A percentile compares a stretch with the other conserved stretches of the same genome.
phyloP scores from a whole-genome alignment of 805 yeast species.

The Sugiyamaella qingdaonensis region DNA sequence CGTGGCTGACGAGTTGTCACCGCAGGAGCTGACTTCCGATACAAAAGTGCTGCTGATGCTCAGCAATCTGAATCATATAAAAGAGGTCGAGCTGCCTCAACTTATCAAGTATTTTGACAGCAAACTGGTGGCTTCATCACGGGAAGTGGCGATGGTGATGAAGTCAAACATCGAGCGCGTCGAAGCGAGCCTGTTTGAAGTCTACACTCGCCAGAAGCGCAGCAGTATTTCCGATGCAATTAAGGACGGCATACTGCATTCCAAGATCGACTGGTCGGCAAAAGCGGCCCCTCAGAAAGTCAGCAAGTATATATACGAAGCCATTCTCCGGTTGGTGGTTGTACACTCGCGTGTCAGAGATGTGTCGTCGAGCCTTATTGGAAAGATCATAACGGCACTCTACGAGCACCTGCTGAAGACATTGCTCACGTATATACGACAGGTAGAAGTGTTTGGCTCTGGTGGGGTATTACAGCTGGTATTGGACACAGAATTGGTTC shows the following conservation, averaged over 20 bases:
- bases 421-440: slow-evolving; percentile 40
- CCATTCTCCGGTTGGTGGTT: slow-evolving; percentile 44
- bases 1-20: slow-evolving; percentile 35
- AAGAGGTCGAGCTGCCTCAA: slow-evolving; percentile 44
- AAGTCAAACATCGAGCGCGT: slow-evolving; percentile 43
- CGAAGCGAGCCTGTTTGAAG: slow-evolving; percentile 51
- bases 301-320: slow-evolving; percentile 45
- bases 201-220: slow-evolving; percentile 49
- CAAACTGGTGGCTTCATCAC: slow-evolving; percentile 44
- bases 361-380: slow-evolving; percentile 45
- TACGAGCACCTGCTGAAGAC: slow-evolving; percentile 38
- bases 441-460: slow-evolving; percentile 42
- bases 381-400: slow-evolving; percentile 43
- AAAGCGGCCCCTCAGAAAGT: slow-evolving; percentile 27
- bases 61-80: slow-evolving; percentile 50
- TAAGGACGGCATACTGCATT: slow-evolving; percentile 36
- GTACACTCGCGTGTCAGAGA: slow-evolving; percentile 50
- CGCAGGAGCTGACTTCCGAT: slow-evolving; percentile 46
- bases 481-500: slow-evolving; percentile 52
- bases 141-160: slow-evolving; percentile 42
- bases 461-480: slow-evolving; percentile 49
- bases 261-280: slow-evolving; percentile 42
- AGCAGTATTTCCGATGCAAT: slow-evolving; percentile 38
- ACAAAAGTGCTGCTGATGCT: slow-evolving; percentile 48
- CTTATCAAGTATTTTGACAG: slow-evolving; percentile 48